phyloP scores from a whole-genome alignment of 495 filamentous ascomycete genomes.

The Podospora didyma region DNA sequence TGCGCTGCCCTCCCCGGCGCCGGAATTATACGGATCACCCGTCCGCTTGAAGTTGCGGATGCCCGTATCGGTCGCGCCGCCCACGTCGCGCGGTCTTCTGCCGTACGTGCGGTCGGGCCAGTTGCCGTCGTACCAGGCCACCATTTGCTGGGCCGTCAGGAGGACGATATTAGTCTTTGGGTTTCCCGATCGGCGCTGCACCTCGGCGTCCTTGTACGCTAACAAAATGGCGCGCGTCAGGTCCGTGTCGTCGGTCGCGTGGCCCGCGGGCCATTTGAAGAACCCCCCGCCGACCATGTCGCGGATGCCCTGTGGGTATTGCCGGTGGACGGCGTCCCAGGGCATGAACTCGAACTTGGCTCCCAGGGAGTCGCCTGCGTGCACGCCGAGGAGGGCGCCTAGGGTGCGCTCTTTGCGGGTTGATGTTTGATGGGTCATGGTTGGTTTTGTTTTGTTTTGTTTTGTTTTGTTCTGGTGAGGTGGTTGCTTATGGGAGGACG shows the following conservation, averaged over 20 bases:
- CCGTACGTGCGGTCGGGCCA: constrained; percentile 21
- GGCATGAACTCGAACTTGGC: constrained; percentile 28
- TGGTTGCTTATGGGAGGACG: too few species aligned
- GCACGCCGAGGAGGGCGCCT: constrained; percentile 31
- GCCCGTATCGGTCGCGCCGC: constrained; percentile 20
- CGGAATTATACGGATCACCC: constrained; percentile 4
- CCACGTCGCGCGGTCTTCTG: constrained; percentile 17
- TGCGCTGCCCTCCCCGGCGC: constrained; percentile 20
- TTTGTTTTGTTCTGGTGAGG: too few species aligned
- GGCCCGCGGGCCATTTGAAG: constrained; percentile 24
- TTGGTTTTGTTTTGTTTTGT: too few species aligned
- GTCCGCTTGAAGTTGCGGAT: constrained; percentile 13
- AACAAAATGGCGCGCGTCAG: constrained; percentile 13
- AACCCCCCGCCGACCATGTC: constrained; percentile 27
- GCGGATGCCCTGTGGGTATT: constrained; percentile 16
- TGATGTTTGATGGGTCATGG: neutral
- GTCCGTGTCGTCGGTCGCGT: constrained; percentile 19
- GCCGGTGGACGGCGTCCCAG: constrained; percentile 15
- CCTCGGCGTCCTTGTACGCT: neutral
- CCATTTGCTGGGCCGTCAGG: constrained; percentile 17
- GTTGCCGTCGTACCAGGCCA: constrained; percentile 23
- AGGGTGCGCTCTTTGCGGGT: constrained; percentile 16
- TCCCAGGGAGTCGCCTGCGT: constrained; percentile 32
- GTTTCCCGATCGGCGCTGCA: neutral
- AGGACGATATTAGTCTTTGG: neutral